These are phyloP conservation scores for Beauveria australis DNA, from an alignment of 2,329 filamentous ascomycete species.

Conservation along the genomic window DNA sequence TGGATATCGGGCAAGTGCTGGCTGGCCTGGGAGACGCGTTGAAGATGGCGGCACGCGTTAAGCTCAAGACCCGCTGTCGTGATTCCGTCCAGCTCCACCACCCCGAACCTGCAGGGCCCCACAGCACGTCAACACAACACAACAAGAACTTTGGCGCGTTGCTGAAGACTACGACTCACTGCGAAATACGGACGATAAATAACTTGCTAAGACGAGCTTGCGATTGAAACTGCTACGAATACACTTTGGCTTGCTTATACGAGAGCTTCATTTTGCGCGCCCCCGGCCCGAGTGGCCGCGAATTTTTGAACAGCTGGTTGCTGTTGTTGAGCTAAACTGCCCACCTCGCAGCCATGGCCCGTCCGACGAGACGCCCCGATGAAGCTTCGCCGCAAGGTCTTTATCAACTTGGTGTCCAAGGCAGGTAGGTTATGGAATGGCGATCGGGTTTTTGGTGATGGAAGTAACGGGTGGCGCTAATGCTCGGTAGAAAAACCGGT, in stretches of 20 bases:
- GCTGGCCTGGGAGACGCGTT: background rate
- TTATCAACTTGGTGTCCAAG: constrained; percentile 27
- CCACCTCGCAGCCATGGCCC: constrained; percentile 21
- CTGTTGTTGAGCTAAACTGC: background rate
- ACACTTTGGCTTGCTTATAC: background rate
- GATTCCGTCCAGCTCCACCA: background rate
- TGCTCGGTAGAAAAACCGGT: constrained; percentile 68
- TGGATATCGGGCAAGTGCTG: background rate
- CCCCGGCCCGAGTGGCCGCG: background rate
- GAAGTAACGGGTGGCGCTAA: constrained; percentile 1
- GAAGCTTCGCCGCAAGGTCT: constrained; percentile 24
- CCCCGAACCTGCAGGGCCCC: constrained; percentile 5
- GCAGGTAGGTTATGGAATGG: constrained; percentile 25
- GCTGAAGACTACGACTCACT: background rate
- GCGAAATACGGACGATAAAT: background rate
- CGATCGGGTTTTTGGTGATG: background rate
- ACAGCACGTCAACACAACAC: constrained; percentile 9
- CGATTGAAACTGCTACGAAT: background rate
- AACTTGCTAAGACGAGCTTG: background rate
- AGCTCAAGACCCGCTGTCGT: background rate
- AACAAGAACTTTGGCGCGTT: constrained; percentile 6
- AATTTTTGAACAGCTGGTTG: background rate
- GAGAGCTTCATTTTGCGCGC: background rate
- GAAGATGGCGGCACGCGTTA: constrained; percentile 1
- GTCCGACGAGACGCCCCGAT: constrained; percentile 22